Conservation (phyloP, 148 eudicot genomes). For the Nyssa sinensis region DNA sequence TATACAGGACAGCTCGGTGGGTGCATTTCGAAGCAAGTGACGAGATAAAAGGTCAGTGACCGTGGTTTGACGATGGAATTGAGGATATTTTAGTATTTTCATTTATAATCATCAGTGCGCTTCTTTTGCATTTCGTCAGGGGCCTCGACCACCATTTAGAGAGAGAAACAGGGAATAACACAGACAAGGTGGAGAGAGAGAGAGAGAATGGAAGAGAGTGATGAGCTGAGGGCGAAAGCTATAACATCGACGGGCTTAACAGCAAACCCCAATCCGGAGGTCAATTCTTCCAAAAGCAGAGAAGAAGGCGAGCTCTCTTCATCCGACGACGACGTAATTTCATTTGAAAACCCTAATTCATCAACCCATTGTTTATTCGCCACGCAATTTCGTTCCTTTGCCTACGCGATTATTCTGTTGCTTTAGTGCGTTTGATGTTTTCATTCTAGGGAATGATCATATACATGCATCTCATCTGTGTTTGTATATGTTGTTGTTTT, state of each 20-base stretch:
- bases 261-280: slow-evolving; percentile 9
- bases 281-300: slow-evolving; percentile 16
- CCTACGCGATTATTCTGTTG: no score
- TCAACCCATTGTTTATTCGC: not conserved
- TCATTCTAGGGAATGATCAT: not conserved
- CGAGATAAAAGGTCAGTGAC: no score
- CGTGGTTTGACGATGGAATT: no score
- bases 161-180: not conserved
- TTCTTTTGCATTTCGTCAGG: slow-evolving; percentile 3
- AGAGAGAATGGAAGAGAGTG: slow-evolving; percentile 6
- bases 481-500: no score
- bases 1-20: no score
- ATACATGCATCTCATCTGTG: no score
- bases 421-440: not conserved
- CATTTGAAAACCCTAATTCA: slow-evolving; percentile 7
- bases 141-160: not conserved
- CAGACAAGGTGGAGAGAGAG: not conserved
- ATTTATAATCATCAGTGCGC: not conserved
- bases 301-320: slow-evolving; percentile 46
- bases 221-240: slow-evolving; percentile 3
- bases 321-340: slow-evolving; percentile 27
- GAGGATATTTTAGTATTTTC: not conserved
- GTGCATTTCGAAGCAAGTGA: no score
- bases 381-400: no score
- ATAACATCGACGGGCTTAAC: not conserved